Base-by-base conservation (phyloP, 1,284 basidiomycete species). In the Rugiboletus extremiorientalis region DNA sequence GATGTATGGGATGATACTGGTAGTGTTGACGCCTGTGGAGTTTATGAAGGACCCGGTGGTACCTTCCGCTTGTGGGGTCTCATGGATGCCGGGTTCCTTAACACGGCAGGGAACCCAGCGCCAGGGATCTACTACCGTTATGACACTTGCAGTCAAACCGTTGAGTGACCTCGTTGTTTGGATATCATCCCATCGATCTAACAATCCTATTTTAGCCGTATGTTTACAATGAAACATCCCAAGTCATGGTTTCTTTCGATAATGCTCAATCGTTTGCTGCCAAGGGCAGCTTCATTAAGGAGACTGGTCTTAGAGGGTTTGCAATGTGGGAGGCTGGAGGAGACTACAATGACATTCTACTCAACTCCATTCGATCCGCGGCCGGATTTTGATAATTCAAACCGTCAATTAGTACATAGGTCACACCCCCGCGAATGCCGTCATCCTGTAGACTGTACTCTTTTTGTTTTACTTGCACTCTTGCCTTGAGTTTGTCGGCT, bases 271-370 rank as follows among this genome's bases (percentile, higher is more conserved):
- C 85, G 0, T 85, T 85, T 62, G 68, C 75, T 41, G 80, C 78
- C 45, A 88, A 88, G 70, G 86, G 84, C 10, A 61, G 65, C 2
- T 85, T 77, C 70, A 82, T 86, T 64, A 73, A 73, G 56, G 60
- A 70, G 11, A 67, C 63, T 11, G 76, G 77, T 20, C 66, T 85
- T 16, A 74, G 73, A 56, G 84, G 84, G 2, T 85, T 84, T 63
- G 71, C 80, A 6, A 78, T 84, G 71, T 86, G 83, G 82, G 80
- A 85, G 63, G 76, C 79, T 36, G 83, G 77, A 34, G 82, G 83
- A 14, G 84, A 85, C 64, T 79, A 66, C 52, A 56, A 79, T 6
- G 73, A 82, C 57, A 79, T 79, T 45, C 75, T 86, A 31, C 65
- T 85, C 20, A 73, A 83, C 58, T 72, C 82, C 1, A 81, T 85